phyloP scores from a whole-genome alignment of 2,329 filamentous ascomycete genomes.

The Exophiala spinifera region DNA sequence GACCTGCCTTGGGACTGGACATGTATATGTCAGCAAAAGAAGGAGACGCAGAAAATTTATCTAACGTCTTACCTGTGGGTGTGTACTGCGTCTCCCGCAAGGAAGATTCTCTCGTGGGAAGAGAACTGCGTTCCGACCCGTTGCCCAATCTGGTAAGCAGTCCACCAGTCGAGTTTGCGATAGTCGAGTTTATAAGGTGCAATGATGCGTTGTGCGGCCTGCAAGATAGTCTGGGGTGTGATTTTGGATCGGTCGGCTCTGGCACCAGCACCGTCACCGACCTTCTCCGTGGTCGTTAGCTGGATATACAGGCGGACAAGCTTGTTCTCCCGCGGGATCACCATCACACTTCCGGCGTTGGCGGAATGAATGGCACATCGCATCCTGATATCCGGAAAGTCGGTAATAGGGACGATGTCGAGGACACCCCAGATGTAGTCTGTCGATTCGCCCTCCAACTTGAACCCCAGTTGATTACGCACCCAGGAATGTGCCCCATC shows the following conservation, averaged over 20 bases:
- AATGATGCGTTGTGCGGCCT: slow-evolving; percentile 62
- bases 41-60: too few relatives aligned
- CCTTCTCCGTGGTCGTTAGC: slow-evolving; percentile 38
- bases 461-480: slow-evolving; percentile 55
- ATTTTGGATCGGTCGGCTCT: slow-evolving; percentile 48
- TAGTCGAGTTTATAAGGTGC: slow-evolving; percentile 65
- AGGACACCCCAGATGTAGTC: slow-evolving; percentile 45
- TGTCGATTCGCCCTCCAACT: slow-evolving; percentile 54
- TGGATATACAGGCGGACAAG: slow-evolving; percentile 65
- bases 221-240: slow-evolving; percentile 60
- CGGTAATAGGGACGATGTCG: slow-evolving; percentile 52
- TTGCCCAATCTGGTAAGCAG: slow-evolving; percentile 46
- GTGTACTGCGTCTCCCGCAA: slow-evolving; percentile 64
- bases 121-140: slow-evolving; percentile 38
- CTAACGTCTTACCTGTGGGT: slow-evolving; percentile 47
- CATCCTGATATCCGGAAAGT: slow-evolving; percentile 59
- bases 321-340: slow-evolving; percentile 61
- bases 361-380: slow-evolving; percentile 58
- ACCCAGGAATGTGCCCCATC: slow-evolving; percentile 69
- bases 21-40: too few relatives aligned
- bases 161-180: slow-evolving; percentile 64
- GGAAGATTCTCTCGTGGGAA: slow-evolving; percentile 47
- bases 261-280: slow-evolving; percentile 39
- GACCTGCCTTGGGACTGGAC: slow-evolving; percentile 63
- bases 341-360: slow-evolving; percentile 57